These are phyloP conservation scores for Phoma sp. DNA, from an alignment of 2,329 filamentous ascomycete species.

Conservation along the genomic window DNA sequence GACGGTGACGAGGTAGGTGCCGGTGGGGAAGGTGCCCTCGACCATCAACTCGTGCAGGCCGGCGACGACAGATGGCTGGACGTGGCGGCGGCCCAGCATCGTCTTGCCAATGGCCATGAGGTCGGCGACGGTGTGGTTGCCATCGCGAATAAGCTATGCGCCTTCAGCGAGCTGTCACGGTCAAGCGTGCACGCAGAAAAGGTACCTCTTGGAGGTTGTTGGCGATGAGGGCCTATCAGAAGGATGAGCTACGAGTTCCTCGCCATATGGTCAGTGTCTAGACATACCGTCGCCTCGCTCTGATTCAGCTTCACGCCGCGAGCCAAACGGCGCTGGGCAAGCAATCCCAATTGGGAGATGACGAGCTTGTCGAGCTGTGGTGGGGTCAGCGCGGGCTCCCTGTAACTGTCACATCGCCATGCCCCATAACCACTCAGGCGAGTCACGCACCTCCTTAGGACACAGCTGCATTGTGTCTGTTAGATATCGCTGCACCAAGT, in stretches of 20 bases:
- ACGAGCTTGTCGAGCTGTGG: conserved; percentile 90
- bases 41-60: conserved; percentile 87
- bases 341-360: conserved; percentile 84
- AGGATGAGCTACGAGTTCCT: background rate
- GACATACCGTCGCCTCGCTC: conserved; percentile 76
- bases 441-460: conserved; percentile 44
- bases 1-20: conserved; percentile 93
- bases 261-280: background rate
- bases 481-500: background rate
- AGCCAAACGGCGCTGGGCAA: conserved; percentile 87
- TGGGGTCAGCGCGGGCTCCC: conserved; percentile 29
- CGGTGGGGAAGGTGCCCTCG: conserved; percentile 88
- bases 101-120: conserved; percentile 91
- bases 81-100: conserved; percentile 92
- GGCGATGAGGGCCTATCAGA: conserved; percentile 74
- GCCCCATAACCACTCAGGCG: background rate
- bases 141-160: conserved; percentile 86
- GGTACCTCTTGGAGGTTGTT: conserved; percentile 84
- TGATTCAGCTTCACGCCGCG: conserved; percentile 89
- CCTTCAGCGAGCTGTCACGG: conserved; percentile 29
- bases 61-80: conserved; percentile 78
- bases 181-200: conserved; percentile 13
- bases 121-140: conserved; percentile 86
- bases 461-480: conserved; percentile 44
- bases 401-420: background rate